Conservation (phyloP, 805 yeast genomes). For the Kodamaea lidongshanica region DNA sequence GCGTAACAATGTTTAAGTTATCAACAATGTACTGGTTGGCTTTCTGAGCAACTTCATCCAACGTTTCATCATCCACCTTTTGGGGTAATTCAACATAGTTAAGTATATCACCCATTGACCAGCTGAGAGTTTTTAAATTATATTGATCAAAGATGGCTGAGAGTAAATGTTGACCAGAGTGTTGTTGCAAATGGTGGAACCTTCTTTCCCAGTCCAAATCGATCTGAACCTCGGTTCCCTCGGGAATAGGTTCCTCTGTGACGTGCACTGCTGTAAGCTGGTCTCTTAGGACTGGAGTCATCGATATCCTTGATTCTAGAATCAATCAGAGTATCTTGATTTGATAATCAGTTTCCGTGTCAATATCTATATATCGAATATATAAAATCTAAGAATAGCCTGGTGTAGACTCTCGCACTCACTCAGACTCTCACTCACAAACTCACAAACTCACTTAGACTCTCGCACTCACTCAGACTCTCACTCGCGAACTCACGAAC, state of each 20-base stretch:
- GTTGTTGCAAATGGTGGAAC: slow-evolving; percentile 85
- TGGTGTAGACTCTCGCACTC: no score
- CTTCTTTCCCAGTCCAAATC: slow-evolving; percentile 67
- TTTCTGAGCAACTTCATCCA: slow-evolving; percentile 41
- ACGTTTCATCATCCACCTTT: slow-evolving; percentile 48
- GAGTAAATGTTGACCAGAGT: slow-evolving; percentile 81
- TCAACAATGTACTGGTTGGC: slow-evolving; percentile 52
- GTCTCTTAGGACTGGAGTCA: slow-evolving; percentile 53
- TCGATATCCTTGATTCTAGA: no score
- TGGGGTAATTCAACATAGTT: slow-evolving; percentile 71
- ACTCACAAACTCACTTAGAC: no score
- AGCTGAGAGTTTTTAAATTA: slow-evolving; percentile 60
- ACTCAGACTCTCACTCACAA: no score
- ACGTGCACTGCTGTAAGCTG: slow-evolving; percentile 67
- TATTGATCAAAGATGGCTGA: slow-evolving; percentile 69
- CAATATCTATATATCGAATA: no score
- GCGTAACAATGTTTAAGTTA: slow-evolving; percentile 48
- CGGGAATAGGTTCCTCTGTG: slow-evolving; percentile 38
- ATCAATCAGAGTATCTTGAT: no score
- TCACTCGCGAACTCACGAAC: no score
- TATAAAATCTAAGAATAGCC: no score
- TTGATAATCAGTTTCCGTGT: no score
- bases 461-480: no score
- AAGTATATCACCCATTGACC: slow-evolving; percentile 75
- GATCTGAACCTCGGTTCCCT: slow-evolving; percentile 53